phyloP scores from a whole-genome alignment of 768 basidiomycete species.

The Suillus placidus region DNA sequence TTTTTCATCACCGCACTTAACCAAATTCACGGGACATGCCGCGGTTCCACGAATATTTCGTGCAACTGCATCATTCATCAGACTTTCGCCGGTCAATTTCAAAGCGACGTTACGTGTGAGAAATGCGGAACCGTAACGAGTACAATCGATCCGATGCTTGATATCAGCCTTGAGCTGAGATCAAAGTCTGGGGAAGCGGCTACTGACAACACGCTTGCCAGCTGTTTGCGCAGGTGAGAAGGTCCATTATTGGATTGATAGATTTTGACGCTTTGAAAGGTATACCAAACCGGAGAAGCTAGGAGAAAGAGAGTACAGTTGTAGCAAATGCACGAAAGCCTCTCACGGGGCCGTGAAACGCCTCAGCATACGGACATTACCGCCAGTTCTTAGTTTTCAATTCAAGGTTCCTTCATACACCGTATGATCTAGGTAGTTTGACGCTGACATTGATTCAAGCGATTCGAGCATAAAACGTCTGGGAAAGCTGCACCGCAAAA shows the following conservation, averaged over 20 bases:
- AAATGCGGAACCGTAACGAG: slow-evolving; percentile 78
- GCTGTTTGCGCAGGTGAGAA: slow-evolving; percentile 71
- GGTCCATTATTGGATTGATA: slow-evolving; percentile 8
- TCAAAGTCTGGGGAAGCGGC: slow-evolving; percentile 48
- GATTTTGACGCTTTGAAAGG: slow-evolving; percentile 39
- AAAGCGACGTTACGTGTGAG: slow-evolving; percentile 89
- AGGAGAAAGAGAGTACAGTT: slow-evolving; percentile 80
- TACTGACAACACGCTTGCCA: slow-evolving; percentile 68
- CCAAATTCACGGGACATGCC: slow-evolving; percentile 80
- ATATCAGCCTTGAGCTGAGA: slow-evolving; percentile 85
- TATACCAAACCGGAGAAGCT: slow-evolving; percentile 88
- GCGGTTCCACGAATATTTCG: slow-evolving; percentile 71
- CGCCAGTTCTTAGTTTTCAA: slow-evolving; percentile 90
- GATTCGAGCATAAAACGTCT: slow-evolving; percentile 85
- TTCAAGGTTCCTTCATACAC: slow-evolving; percentile 72
- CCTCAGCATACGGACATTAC: slow-evolving; percentile 81
- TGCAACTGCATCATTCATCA: slow-evolving; percentile 93
- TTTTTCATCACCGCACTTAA: slow-evolving; percentile 84
- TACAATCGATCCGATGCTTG: slow-evolving; percentile 87
- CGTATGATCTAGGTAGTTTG: not conserved
- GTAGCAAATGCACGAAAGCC: slow-evolving; percentile 76
- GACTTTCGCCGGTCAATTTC: slow-evolving; percentile 83
- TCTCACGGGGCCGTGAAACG: slow-evolving; percentile 80
- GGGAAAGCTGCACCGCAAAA: slow-evolving; percentile 79
- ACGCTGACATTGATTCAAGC: slow-evolving; percentile 45